phyloP scores from a whole-genome alignment of 768 basidiomycete genomes.

The Trametes gibbosa region DNA sequence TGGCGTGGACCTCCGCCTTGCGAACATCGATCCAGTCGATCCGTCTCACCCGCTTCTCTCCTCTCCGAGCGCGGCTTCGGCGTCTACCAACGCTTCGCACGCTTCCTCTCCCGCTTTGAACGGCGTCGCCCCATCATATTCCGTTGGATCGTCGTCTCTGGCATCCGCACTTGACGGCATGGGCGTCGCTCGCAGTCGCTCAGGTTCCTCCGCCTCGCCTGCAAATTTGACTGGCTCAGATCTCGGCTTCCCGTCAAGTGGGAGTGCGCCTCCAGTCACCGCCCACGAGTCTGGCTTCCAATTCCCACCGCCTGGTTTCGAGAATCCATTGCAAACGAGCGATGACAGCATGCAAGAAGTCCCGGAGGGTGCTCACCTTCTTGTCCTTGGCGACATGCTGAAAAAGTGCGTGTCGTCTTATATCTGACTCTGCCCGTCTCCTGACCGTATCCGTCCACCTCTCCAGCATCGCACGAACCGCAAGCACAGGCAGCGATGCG shows the following conservation, averaged over 20 bases:
- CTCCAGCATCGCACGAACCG: conserved; percentile 29
- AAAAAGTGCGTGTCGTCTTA: conserved; percentile 45
- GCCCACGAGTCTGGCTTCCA: conserved; percentile 29
- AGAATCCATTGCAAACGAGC: conserved; percentile 18
- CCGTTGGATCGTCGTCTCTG: conserved; percentile 32
- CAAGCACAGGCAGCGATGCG: conserved; percentile 29
- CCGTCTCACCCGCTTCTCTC: conserved; percentile 28
- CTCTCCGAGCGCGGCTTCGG: conserved; percentile 33
- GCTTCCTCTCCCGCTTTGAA: conserved; percentile 33
- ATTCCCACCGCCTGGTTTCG: conserved; percentile 26
- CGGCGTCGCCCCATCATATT: conserved; percentile 30
- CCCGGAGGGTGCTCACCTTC: conserved; percentile 45
- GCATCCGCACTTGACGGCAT: conserved; percentile 34
- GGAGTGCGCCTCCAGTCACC: conserved; percentile 27
- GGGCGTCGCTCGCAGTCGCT: conserved; percentile 29
- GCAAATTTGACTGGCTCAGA: conserved; percentile 24
- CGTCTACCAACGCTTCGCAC: conserved; percentile 33
- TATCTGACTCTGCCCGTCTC: conserved; percentile 31
- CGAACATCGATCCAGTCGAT: conserved; percentile 32
- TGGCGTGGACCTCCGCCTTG: conserved; percentile 35
- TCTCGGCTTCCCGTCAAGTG: conserved; percentile 27
- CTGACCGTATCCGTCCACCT: conserved; percentile 35
- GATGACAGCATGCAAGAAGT: conserved; percentile 33
- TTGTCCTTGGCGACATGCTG: conserved; percentile 47
- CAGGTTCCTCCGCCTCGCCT: conserved; percentile 34